phyloP scores from a whole-genome alignment of 495 filamentous ascomycete species.

The Tuber brumale region DNA sequence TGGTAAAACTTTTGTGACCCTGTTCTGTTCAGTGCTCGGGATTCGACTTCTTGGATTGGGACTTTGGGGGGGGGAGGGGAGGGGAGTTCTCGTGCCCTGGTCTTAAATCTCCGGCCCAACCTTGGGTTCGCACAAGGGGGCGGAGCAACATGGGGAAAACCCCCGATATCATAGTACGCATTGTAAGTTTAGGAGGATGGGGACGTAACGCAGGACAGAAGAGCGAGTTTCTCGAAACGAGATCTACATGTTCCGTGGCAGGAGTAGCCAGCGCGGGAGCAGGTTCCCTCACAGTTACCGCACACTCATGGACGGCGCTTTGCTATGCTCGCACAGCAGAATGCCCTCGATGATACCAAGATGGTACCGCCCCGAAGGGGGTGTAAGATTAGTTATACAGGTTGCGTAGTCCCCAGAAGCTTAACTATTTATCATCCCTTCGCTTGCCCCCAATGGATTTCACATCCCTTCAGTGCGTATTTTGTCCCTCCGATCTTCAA shows the following conservation, averaged over 20 bases:
- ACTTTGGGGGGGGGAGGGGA: neutral
- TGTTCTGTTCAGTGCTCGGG: neutral
- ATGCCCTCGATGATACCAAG: neutral
- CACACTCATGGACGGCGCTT: neutral
- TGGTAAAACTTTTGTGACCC: neutral
- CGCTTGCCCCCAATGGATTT: neutral
- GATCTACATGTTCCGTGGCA: neutral
- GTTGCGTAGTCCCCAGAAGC: neutral
- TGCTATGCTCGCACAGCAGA: neutral
- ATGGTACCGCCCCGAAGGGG: neutral
- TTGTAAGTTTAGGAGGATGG: neutral
- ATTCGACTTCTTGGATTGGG: neutral
- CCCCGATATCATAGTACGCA: neutral
- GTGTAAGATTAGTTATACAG: neutral
- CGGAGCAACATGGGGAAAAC: neutral
- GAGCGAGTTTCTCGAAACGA: constrained; percentile 5
- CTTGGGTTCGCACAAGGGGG: neutral
- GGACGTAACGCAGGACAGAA: constrained; percentile 5
- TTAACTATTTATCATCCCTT: neutral
- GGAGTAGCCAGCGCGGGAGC: neutral
- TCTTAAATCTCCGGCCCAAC: neutral
- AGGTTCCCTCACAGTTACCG: neutral
- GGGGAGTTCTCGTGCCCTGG: neutral
- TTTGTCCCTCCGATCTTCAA: neutral
- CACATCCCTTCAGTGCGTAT: neutral